Conservation (phyloP, 1,284 basidiomycete genomes). For the Rhodofomes roseus region DNA sequence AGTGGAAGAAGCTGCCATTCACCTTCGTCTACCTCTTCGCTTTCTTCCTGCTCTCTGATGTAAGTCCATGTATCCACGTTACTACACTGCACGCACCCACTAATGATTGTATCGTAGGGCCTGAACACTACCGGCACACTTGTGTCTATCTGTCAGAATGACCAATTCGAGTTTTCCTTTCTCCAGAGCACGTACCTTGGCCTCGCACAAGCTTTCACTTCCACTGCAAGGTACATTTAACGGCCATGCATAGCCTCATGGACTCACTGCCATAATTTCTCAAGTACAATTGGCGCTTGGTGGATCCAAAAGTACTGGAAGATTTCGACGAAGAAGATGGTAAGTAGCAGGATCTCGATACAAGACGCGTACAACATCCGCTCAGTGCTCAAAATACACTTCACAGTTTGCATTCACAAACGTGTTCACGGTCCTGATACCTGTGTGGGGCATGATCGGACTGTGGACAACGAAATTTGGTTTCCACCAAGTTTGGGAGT, state of each 20-base stretch:
- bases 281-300: conserved; percentile 73
- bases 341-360: conserved; percentile 20
- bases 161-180: conserved; percentile 71
- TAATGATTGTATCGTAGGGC: conserved; percentile 39
- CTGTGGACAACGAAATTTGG: conserved; percentile 73
- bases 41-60: conserved; percentile 77
- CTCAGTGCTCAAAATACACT: too few species aligned
- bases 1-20: conserved; percentile 70
- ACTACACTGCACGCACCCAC: not conserved
- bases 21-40: conserved; percentile 75
- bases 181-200: conserved; percentile 76
- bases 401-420: conserved; percentile 71
- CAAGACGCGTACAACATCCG: not conserved
- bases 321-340: conserved; percentile 77
- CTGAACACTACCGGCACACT: conserved; percentile 78
- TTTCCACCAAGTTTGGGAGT: conserved; percentile 83
- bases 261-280: not conserved
- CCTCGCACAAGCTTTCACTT: conserved; percentile 67
- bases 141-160: conserved; percentile 73
- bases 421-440: conserved; percentile 72
- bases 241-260: not conserved
- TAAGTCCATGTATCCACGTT: conserved; percentile 25
- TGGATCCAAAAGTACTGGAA: conserved; percentile 76
- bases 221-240: conserved; percentile 41
- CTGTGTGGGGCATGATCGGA: conserved; percentile 85